A percentile compares a stretch with the other conserved stretches of the same genome.
phyloP scores from a whole-genome alignment of 768 basidiomycete genomes.

The Crassisporium funariophilum region DNA sequence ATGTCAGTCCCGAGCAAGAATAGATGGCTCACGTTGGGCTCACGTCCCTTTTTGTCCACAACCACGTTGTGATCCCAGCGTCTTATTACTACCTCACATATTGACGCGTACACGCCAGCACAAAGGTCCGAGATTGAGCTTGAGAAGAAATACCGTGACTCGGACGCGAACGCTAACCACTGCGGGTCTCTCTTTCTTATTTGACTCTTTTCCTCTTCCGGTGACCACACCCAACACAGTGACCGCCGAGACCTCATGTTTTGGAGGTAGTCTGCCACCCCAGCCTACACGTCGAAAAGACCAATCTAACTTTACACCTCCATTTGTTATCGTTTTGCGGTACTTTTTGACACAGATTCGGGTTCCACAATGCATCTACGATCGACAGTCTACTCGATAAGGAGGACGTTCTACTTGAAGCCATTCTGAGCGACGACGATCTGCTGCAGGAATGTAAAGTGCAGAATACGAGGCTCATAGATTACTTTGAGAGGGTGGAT shows the following conservation, averaged over 20 bases:
- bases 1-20: too few relatives aligned
- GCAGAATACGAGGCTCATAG: slow-evolving; percentile 86
- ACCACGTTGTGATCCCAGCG: too few relatives aligned
- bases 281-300: slow-evolving; percentile 24
- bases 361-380: slow-evolving; percentile 84
- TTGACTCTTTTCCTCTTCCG: slow-evolving; percentile 15
- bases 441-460: slow-evolving; percentile 94
- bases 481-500: slow-evolving; percentile 83
- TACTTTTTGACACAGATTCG: slow-evolving; percentile 65
- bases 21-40: too few relatives aligned
- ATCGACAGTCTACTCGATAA: slow-evolving; percentile 91
- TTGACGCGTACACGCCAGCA: too few relatives aligned
- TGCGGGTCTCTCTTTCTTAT: not conserved
- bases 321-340: slow-evolving; percentile 26
- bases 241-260: slow-evolving; percentile 44
- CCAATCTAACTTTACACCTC: slow-evolving; percentile 24
- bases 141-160: too few relatives aligned
- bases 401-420: slow-evolving; percentile 87
- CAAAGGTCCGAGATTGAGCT: too few relatives aligned
- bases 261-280: slow-evolving; percentile 49
- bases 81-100: too few relatives aligned
- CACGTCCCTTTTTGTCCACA: too few relatives aligned
- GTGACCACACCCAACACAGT: slow-evolving; percentile 21
- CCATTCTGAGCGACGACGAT: slow-evolving; percentile 92
- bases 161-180: not conserved